Evolutionary conservation across 83 land plant species (phyloP), one percentile per base, ranked within the genome.

Genomic region (Picea abies): DNA sequence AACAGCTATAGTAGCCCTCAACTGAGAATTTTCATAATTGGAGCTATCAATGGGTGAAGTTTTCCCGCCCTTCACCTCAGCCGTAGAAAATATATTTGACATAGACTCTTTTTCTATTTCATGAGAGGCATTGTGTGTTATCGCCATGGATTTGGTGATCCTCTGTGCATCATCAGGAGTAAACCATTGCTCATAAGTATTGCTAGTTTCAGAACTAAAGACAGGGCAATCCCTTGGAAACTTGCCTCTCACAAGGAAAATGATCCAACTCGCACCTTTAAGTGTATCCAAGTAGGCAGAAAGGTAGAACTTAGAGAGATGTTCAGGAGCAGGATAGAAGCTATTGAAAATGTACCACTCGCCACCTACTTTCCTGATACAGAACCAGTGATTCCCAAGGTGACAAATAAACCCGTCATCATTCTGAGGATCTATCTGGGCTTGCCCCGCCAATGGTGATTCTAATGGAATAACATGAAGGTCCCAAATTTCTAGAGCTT

Each of bases 321-420:
- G 93, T 83, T 93, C 90, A 0, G 98, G 99, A 16, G 99, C 99
- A 60, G 98, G 91, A 86, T 89, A 92, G 19, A 97, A 90, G 73
- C 98, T 97, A 83, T 97, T 94, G 83, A 97, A 97, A 79, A 95
- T 97, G 88, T 93, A 97, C 99, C 99, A 97, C 80, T 94, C 94
- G 58, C 89, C 90, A 63, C 87, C 89, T 56, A 97, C 96, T 85
- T 93, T 95, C 81, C 98, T 85, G 44, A 97, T 92, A 86, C 93
- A 87, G 80, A 97, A 97, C 98, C 99, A 97, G 52, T 97, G 98
- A 72, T 94, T 90, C 58, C 91, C 90, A 82, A 93, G 83, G 81
- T 97, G 93, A 82, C 99, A 97, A 32, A 97, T 97, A 81, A 93
- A 97, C 26, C 98, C 99, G 68, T 85, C 87, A 83, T 95, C 94